Conservation (phyloP, 164 flowering plant species). For the Echeveria elegans region DNA sequence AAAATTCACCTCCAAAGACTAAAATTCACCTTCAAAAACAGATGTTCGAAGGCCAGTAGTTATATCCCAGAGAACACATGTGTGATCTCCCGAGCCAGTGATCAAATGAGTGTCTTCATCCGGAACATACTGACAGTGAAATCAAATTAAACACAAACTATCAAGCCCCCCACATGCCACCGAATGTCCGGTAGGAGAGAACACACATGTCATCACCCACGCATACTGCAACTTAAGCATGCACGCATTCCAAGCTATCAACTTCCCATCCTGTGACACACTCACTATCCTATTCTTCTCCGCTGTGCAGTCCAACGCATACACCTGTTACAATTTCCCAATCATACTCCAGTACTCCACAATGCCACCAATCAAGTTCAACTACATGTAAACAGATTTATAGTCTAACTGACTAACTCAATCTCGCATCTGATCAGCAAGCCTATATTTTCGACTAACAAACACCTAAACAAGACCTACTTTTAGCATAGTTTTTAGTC, state of each 20-base stretch:
- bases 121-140: slow-evolving; percentile 93
- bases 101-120: slow-evolving; percentile 75
- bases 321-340: slow-evolving; percentile 38
- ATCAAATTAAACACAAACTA: slow-evolving; percentile 83
- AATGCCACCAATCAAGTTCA: too few relatives aligned
- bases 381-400: not conserved
- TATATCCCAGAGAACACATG: slow-evolving; percentile 94
- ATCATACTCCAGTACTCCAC: too few relatives aligned
- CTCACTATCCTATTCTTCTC: slow-evolving; percentile 89
- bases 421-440: too few relatives aligned
- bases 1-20: too few relatives aligned
- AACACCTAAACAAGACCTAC: not conserved
- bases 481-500: not conserved
- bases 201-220: slow-evolving; percentile 97
- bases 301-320: slow-evolving; percentile 87
- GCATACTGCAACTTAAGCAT: slow-evolving; percentile 93
- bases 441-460: too few relatives aligned
- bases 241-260: slow-evolving; percentile 97
- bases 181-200: slow-evolving; percentile 88
- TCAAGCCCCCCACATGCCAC: slow-evolving; percentile 98
- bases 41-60: slow-evolving; percentile 85
- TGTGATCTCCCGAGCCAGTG: slow-evolving; percentile 92
- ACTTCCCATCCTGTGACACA: slow-evolving; percentile 93
- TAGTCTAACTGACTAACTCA: too few relatives aligned
- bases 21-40: slow-evolving; percentile 96